Evolutionary conservation across 345 rosid genomes (phyloP).

Genomic region (Aquilaria malaccensis): DNA sequence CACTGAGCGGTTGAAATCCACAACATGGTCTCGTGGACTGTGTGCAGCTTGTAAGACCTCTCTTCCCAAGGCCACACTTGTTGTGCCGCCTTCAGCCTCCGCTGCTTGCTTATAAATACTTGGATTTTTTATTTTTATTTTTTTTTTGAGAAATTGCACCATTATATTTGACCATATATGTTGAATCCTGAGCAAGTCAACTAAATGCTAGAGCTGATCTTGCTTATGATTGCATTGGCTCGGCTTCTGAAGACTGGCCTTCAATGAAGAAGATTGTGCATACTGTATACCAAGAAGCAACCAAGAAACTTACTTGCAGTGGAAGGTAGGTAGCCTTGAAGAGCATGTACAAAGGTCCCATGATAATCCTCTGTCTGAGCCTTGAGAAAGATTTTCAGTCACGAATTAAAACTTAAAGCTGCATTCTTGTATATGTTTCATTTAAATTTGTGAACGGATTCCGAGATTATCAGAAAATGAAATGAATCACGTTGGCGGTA

Average conservation of each 20-base stretch:
- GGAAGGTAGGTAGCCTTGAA: neutral
- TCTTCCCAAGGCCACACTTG: neutral
- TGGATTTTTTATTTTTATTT: neutral
- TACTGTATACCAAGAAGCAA: no score
- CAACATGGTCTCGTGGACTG: conserved; percentile 61
- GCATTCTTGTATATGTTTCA: no score
- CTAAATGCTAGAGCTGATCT: conserved; percentile 43
- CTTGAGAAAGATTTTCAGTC: no score
- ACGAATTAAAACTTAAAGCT: no score
- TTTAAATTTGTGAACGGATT: no score
- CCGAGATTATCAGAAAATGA: no score
- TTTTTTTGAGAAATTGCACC: neutral
- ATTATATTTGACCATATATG: conserved; percentile 49
- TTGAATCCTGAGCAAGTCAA: conserved; percentile 41
- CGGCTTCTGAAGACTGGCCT: conserved; percentile 40
- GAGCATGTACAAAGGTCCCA: neutral
- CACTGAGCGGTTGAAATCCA: conserved; percentile 60
- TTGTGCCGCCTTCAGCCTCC: neutral
- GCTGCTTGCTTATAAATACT: neutral
- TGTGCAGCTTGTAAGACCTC: conserved; percentile 47
- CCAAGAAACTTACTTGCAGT: no score
- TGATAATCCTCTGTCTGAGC: no score
- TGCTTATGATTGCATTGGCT: conserved; percentile 50
- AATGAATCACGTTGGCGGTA: no score
- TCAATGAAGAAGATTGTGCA: conserved; percentile 56